Conservation (phyloP, 345 rosid species). For the Physaria fendleri region DNA sequence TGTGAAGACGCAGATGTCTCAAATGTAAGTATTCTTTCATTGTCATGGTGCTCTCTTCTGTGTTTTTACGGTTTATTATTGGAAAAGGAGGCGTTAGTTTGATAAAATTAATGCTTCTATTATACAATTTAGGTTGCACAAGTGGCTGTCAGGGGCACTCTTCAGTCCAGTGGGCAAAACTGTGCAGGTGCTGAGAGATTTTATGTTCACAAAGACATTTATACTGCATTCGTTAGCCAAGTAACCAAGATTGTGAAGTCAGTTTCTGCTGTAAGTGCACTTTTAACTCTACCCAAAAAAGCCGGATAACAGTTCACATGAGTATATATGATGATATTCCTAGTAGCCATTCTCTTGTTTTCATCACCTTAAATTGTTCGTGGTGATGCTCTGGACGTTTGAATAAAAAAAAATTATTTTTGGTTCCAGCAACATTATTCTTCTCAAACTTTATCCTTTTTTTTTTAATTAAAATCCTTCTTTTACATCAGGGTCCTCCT, state of each 20-base stretch:
- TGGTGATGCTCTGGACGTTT: not conserved
- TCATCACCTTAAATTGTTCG: not conserved
- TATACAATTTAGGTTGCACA: slow-evolving; percentile 71
- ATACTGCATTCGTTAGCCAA: slow-evolving; percentile 71
- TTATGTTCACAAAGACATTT: slow-evolving; percentile 78
- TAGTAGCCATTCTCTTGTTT: not conserved
- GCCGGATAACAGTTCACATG: not conserved
- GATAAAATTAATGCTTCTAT: slow-evolving; percentile 6
- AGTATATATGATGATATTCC: not conserved
- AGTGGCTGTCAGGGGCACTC: slow-evolving; percentile 83
- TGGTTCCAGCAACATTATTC: not conserved
- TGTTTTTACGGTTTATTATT: slow-evolving; percentile 1
- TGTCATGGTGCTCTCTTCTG: not conserved
- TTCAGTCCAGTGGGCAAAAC: slow-evolving; percentile 98
- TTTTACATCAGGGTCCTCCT: slow-evolving; percentile 77
- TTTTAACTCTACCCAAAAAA: not conserved
- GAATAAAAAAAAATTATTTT: not conserved
- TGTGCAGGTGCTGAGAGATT: slow-evolving; percentile 99
- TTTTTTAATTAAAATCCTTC: not conserved
- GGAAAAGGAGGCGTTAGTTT: not conserved
- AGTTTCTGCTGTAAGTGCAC: slow-evolving; percentile 73
- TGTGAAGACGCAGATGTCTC: slow-evolving; percentile 86
- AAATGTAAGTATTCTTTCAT: slow-evolving; percentile 44
- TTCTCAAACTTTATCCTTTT: not conserved
- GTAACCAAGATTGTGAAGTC: slow-evolving; percentile 79